phyloP scores from a whole-genome alignment of 345 rosid species.

The Pistacia integerrima region DNA sequence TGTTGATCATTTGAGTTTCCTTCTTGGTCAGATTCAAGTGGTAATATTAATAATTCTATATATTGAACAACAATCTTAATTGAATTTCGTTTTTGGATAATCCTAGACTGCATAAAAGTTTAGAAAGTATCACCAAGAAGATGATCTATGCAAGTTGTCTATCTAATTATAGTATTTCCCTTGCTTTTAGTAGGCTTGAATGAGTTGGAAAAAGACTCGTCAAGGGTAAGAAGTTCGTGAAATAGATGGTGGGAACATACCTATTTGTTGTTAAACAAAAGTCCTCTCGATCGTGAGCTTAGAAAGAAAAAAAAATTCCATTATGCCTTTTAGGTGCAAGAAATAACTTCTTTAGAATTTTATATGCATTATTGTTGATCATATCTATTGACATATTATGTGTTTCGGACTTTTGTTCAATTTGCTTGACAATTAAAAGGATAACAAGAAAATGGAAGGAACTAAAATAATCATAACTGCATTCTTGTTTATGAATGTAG shows the following conservation, averaged over 20 bases:
- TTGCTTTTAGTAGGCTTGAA: too few species aligned
- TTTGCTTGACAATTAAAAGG: constrained; percentile 1
- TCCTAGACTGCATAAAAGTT: too few species aligned
- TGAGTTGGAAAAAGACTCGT: background rate
- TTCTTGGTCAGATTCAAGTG: too few species aligned
- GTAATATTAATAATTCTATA: too few species aligned
- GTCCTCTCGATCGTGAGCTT: background rate
- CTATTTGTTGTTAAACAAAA: background rate
- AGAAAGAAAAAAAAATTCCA: background rate
- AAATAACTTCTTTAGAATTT: background rate
- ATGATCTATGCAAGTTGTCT: too few species aligned
- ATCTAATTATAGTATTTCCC: too few species aligned
- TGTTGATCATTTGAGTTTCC: too few species aligned
- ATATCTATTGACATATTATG: background rate
- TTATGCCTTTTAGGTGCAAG: background rate
- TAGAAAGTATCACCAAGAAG: too few species aligned
- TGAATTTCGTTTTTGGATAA: too few species aligned
- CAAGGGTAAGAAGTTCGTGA: background rate
- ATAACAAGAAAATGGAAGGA: background rate
- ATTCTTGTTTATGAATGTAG: too few species aligned
- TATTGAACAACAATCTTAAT: too few species aligned
- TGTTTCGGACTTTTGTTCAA: constrained; percentile 9
- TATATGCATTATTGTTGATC: background rate
- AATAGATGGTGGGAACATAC: background rate
- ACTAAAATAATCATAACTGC: too few species aligned